Percentiles rank a stretch among this genome's conserved stretches.
These are phyloP conservation scores for Bonnemaisonia californica DNA, from an alignment of 31 red algal genomes.

Conservation along the genomic window DNA sequence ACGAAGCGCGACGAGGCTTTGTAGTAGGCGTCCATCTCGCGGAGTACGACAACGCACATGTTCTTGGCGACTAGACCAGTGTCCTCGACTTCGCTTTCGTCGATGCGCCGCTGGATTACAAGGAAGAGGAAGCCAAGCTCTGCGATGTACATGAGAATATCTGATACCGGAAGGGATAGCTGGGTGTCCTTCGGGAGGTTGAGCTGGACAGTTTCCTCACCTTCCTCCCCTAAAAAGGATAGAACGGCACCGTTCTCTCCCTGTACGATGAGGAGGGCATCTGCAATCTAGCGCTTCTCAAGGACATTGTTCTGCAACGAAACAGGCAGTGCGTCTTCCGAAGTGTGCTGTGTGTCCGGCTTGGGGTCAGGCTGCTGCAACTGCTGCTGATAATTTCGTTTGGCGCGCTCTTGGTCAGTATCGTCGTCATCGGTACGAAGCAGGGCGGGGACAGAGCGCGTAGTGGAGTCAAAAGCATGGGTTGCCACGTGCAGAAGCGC, in stretches of 20 bases:
- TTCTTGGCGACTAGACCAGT: slow-evolving; percentile 59
- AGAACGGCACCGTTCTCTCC: slow-evolving; percentile 66
- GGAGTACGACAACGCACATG: slow-evolving; percentile 69
- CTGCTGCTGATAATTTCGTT: not conserved
- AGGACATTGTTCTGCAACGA: slow-evolving; percentile 43
- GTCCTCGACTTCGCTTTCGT: not conserved
- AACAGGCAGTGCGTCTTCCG: not conserved
- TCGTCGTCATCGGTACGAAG: too few relatives aligned
- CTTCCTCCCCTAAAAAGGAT: slow-evolving; percentile 27
- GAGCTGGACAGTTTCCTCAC: slow-evolving; percentile 36
- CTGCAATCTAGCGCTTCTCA: slow-evolving; percentile 41
- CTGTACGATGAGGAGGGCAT: slow-evolving; percentile 69
- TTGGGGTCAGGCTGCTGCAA: not conserved
- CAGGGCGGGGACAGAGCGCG: too few relatives aligned
- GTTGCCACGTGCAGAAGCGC: too few relatives aligned
- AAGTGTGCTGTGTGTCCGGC: not conserved
- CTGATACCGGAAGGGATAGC: slow-evolving; percentile 48
- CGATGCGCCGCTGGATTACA: slow-evolving; percentile 46
- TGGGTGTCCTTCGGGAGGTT: slow-evolving; percentile 16
- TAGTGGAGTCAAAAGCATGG: too few relatives aligned
- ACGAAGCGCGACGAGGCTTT: slow-evolving; percentile 73
- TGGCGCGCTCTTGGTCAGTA: too few relatives aligned
- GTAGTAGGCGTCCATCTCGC: slow-evolving; percentile 88
- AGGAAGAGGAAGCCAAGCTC: slow-evolving; percentile 82
- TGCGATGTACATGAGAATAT: slow-evolving; percentile 57